These are phyloP conservation scores for Kernera saxatilis DNA, from an alignment of 345 rosid genomes.

Conservation along the genomic window DNA sequence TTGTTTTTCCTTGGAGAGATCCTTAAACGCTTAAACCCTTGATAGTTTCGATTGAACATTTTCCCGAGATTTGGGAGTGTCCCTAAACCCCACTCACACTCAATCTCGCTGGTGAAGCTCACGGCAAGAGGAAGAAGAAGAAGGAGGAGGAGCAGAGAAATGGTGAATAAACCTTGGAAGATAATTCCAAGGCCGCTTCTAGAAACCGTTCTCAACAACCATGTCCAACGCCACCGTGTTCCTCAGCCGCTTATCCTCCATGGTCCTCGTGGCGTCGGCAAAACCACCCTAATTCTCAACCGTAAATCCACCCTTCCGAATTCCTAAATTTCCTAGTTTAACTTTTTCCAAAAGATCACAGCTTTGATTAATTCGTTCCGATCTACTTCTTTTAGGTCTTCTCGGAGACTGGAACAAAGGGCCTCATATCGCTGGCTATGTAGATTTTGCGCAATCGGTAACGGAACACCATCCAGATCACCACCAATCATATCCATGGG, in stretches of 20 bases:
- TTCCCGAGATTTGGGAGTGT: conserved; percentile 30
- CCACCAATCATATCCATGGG: conserved; percentile 71
- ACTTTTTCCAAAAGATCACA: not conserved
- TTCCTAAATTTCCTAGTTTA: not conserved
- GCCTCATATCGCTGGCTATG: conserved; percentile 82
- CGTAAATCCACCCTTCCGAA: conserved; percentile 33
- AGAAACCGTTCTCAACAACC: conserved; percentile 84
- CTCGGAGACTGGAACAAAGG: conserved; percentile 80
- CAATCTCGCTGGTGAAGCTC: not conserved
- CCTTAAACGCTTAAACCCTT: conserved; percentile 22
- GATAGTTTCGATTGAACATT: not conserved
- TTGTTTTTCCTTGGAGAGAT: conserved; percentile 11
- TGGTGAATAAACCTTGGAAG: conserved; percentile 87
- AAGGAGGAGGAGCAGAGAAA: conserved; percentile 19
- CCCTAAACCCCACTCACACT: conserved; percentile 15
- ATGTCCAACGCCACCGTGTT: conserved; percentile 92
- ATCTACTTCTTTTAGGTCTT: conserved; percentile 46
- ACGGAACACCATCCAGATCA: conserved; percentile 71
- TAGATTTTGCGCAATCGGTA: conserved; percentile 78
- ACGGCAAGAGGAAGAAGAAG: not conserved
- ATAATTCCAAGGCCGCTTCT: conserved; percentile 76
- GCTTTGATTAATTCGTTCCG: conserved; percentile 2
- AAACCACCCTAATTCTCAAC: conserved; percentile 85
- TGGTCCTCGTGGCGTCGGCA: conserved; percentile 98
- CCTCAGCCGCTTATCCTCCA: conserved; percentile 91